Conservation (phyloP, 2,329 filamentous ascomycete genomes). For the Neocatenulostroma microsporum region DNA sequence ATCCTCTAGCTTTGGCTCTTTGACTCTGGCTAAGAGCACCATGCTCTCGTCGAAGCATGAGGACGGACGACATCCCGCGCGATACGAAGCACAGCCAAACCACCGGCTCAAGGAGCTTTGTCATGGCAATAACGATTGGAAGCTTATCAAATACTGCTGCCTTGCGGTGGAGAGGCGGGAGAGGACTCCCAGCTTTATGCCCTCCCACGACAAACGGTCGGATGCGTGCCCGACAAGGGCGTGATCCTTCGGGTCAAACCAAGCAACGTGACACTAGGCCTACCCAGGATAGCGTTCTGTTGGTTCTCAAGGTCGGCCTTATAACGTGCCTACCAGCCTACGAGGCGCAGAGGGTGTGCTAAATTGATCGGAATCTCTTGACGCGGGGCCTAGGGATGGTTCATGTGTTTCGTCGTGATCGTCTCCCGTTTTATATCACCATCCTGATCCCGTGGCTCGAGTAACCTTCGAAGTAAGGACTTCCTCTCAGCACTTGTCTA, state of each 20-base stretch:
- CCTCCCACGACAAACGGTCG: slow-evolving; percentile 4
- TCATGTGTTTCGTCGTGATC: slow-evolving; percentile 8
- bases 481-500: slow-evolving; percentile 10
- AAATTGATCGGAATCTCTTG: slow-evolving; percentile 18
- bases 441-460: slow-evolving; percentile 9
- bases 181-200: too few species aligned
- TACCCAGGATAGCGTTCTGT: slow-evolving; percentile 15
- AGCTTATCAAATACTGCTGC: too few species aligned
- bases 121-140: too few species aligned
- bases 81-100: too few species aligned
- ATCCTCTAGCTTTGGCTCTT: too few species aligned
- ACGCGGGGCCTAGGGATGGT: slow-evolving; percentile 17
- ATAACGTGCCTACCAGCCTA: slow-evolving; percentile 18
- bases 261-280: slow-evolving; percentile 19
- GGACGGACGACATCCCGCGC: too few species aligned
- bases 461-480: slow-evolving; percentile 8
- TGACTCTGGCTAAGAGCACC: too few species aligned
- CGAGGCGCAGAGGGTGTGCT: slow-evolving; percentile 17
- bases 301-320: slow-evolving; percentile 21
- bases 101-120: too few species aligned
- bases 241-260: slow-evolving; percentile 18
- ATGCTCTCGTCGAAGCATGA: too few species aligned
- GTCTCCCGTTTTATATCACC: slow-evolving; percentile 16
- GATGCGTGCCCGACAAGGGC: slow-evolving; percentile 13
- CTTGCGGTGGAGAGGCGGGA: too few species aligned